Evolutionary conservation across 2,329 filamentous ascomycete genomes (phyloP).

Genomic region (Aspergillus glaucus): DNA sequence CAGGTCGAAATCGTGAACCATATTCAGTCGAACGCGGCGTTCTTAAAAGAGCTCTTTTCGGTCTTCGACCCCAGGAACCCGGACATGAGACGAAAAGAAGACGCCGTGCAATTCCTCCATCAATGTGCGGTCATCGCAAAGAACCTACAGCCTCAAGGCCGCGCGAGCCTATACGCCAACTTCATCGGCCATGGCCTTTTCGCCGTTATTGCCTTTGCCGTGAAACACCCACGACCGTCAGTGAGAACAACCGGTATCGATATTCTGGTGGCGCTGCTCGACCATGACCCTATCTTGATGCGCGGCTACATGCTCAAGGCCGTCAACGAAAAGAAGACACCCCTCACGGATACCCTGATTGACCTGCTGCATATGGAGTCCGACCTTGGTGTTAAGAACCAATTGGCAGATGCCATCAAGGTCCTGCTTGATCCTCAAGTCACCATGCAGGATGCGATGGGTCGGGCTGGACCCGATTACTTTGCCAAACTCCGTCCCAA

Average conservation of each 20-base stretch:
- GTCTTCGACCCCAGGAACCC: conserved; percentile 66
- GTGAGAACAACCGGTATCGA: conserved; percentile 91
- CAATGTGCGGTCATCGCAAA: conserved; percentile 93
- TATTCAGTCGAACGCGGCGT: conserved; percentile 72
- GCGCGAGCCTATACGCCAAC: conserved; percentile 79
- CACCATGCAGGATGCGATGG: conserved; percentile 53
- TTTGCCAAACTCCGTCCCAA: conserved; percentile 56
- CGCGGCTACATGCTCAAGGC: conserved; percentile 88
- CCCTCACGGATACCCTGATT: conserved; percentile 85
- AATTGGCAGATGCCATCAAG: conserved; percentile 92
- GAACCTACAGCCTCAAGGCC: conserved; percentile 76
- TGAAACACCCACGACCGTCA: conserved; percentile 75
- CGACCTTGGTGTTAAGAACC: conserved; percentile 89
- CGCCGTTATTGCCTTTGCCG: conserved; percentile 82
- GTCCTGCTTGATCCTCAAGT: conserved; percentile 74
- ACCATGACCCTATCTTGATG: conserved; percentile 93
- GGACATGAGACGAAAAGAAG: conserved; percentile 72
- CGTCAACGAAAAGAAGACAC: conserved; percentile 76
- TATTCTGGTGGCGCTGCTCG: conserved; percentile 86
- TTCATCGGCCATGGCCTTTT: conserved; percentile 84
- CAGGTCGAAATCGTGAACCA: conserved; percentile 97
- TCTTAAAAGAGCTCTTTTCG: conserved; percentile 77
- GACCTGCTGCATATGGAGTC: conserved; percentile 85
- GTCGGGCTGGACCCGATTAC: conserved; percentile 61
- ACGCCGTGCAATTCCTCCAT: conserved; percentile 92